These are phyloP conservation scores for Syzygium jambos DNA, from an alignment of 345 rosid species.

Conservation along the genomic window DNA sequence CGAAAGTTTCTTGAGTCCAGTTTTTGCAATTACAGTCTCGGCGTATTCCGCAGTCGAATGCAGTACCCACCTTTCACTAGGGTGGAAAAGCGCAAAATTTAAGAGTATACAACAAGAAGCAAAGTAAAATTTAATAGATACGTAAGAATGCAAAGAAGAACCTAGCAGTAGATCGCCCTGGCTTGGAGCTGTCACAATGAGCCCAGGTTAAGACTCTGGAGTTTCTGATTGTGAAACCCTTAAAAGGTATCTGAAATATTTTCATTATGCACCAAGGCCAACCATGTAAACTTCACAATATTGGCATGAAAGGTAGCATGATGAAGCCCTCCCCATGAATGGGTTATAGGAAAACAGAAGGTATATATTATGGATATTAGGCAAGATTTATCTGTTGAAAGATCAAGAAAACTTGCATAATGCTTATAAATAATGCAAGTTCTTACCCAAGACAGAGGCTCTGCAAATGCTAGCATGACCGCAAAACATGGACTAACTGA, in stretches of 20 bases:
- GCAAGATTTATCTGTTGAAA: background rate
- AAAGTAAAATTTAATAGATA: background rate
- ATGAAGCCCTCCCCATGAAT: background rate
- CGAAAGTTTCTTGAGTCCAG: conserved; percentile 62
- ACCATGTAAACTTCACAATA: background rate
- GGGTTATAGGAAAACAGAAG: background rate
- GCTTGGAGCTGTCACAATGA: conserved; percentile 74
- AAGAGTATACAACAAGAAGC: background rate
- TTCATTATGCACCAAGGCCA: background rate
- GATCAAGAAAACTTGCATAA: background rate
- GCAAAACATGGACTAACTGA: conserved; percentile 74
- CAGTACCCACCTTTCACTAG: conserved; percentile 78
- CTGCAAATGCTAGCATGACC: conserved; percentile 73
- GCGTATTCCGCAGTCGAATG: conserved; percentile 69
- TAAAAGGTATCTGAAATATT: conserved; percentile 50
- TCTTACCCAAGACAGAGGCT: conserved; percentile 65
- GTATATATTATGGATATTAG: background rate
- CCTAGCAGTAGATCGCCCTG: conserved; percentile 63
- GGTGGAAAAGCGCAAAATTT: background rate
- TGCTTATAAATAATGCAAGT: background rate
- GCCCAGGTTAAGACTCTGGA: conserved; percentile 65
- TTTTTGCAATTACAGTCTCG: conserved; percentile 36
- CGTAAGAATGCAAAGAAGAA: background rate
- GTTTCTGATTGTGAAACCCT: conserved; percentile 55
- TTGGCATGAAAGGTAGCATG: background rate